Percentiles rank a stretch among this genome's conserved stretches.
Conservation (phyloP, 306 rosid genomes). For the Carpinus viminea region DNA sequence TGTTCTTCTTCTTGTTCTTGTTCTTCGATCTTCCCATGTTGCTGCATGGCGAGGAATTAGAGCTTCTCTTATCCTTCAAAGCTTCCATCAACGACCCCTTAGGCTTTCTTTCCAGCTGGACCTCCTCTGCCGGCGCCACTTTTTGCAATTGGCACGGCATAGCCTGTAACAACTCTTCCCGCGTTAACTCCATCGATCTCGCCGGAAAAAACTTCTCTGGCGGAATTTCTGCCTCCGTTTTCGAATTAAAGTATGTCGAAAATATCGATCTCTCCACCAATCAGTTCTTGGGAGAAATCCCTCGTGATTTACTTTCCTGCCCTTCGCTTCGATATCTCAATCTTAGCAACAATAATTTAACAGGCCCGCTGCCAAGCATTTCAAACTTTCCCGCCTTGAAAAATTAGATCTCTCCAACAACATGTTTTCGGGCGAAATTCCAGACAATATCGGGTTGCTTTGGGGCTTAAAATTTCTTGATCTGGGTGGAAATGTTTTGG, state of each 20-base stretch:
- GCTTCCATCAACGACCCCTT: constrained; percentile 61
- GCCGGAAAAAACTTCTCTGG: constrained; percentile 71
- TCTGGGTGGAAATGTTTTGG: constrained; percentile 77
- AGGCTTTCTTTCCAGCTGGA: constrained; percentile 72
- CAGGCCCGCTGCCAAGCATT: constrained; percentile 61
- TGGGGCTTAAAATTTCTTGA: constrained; percentile 61
- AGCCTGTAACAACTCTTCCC: constrained; percentile 51
- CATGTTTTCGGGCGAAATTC: constrained; percentile 74
- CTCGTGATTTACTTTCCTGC: constrained; percentile 13
- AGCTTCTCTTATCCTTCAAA: constrained; percentile 78
- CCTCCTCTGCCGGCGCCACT: constrained; percentile 19
- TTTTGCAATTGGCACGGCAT: constrained; percentile 75
- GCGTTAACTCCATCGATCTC: constrained; percentile 48
- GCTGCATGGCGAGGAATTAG: constrained; percentile 45
- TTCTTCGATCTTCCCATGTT: constrained; percentile 33
- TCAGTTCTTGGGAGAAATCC: constrained; percentile 52
- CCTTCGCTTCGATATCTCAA: constrained; percentile 60
- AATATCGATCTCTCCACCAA: constrained; percentile 76
- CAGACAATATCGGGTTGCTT: constrained; percentile 55
- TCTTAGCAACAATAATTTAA: constrained; percentile 81
- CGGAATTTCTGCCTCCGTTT: constrained; percentile 43
- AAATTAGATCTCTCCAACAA: constrained; percentile 83
- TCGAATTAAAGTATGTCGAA: constrained; percentile 45
- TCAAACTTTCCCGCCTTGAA: constrained; percentile 39
- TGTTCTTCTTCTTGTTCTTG: constrained; percentile 38